These are phyloP conservation scores for Rhytidiadelphus loreus DNA, from an alignment of 225 moss, liverwort and hornwort genomes.

Conservation along the genomic window DNA sequence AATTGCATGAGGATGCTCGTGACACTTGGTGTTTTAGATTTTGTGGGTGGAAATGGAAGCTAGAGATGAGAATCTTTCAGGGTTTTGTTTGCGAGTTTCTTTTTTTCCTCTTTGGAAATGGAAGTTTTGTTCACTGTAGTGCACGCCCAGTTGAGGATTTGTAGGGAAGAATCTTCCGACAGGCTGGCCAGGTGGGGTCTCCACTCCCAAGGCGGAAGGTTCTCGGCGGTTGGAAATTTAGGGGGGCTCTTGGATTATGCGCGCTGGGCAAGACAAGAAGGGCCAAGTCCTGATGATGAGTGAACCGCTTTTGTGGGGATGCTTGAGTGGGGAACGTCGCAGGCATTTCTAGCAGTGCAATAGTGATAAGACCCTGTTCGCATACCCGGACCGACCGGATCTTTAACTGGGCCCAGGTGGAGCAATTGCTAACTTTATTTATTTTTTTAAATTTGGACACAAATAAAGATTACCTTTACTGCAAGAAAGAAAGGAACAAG, in stretches of 20 bases:
- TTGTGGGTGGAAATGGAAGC: neutral
- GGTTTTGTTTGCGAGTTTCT: neutral
- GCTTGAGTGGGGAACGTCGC: too few relatives aligned
- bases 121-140: neutral
- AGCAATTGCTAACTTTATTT: too few relatives aligned
- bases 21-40: too few relatives aligned
- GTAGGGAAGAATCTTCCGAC: neutral
- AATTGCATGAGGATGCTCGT: neutral
- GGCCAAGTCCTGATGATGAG: neutral
- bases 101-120: neutral
- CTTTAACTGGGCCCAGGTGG: too few relatives aligned
- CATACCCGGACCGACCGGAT: too few relatives aligned
- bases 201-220: neutral
- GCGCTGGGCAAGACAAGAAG: neutral
- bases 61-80: too few relatives aligned
- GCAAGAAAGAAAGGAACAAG: too few relatives aligned
- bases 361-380: too few relatives aligned
- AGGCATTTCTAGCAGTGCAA: too few relatives aligned
- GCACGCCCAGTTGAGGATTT: neutral
- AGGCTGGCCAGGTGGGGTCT: neutral
- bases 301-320: too few relatives aligned
- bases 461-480: too few relatives aligned
- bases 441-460: too few relatives aligned
- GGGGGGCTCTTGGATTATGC: neutral
- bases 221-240: neutral